phyloP scores from a whole-genome alignment of 2,329 filamentous ascomycete genomes.

The Verticillium alfalfae region DNA sequence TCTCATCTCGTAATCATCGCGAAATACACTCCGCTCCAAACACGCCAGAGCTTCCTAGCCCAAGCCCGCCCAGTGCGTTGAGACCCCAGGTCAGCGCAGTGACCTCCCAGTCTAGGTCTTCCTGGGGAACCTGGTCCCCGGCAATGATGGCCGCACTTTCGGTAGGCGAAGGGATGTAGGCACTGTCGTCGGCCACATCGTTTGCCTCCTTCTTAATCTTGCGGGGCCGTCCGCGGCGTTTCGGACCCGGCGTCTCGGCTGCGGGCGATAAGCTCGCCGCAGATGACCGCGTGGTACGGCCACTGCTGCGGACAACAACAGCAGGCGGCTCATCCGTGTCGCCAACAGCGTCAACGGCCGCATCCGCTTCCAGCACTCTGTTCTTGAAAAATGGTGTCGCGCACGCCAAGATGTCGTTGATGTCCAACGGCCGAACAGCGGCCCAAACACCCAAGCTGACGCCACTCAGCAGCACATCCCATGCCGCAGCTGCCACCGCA shows the following conservation, averaged over 20 bases:
- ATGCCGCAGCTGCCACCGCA: slow-evolving; percentile 48
- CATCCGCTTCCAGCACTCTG: not conserved
- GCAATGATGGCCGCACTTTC: slow-evolving; percentile 24
- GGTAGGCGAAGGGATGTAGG: slow-evolving; percentile 28
- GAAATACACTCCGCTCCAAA: slow-evolving; percentile 41
- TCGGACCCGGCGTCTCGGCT: slow-evolving; percentile 5
- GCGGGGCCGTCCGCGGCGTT: slow-evolving; percentile 16
- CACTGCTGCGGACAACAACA: not conserved
- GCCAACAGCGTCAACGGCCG: not conserved
- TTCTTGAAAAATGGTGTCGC: slow-evolving; percentile 23
- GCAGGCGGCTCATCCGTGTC: not conserved
- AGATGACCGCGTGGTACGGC: slow-evolving; percentile 1
- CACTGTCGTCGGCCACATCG: slow-evolving; percentile 23
- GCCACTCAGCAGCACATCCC: slow-evolving; percentile 52
- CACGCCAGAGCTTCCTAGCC: slow-evolving; percentile 36
- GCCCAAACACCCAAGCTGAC: slow-evolving; percentile 52
- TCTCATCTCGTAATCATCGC: slow-evolving; percentile 17
- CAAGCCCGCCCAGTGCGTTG: slow-evolving; percentile 35
- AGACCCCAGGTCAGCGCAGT: slow-evolving; percentile 41
- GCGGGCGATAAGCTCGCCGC: not conserved
- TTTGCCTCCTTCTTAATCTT: slow-evolving; percentile 18
- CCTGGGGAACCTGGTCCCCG: slow-evolving; percentile 33
- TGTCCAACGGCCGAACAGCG: slow-evolving; percentile 45
- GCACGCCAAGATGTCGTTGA: slow-evolving; percentile 39
- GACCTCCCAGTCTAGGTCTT: slow-evolving; percentile 39